Conservation (phyloP, 1,139 yeast species). For the Debaryomyces fabryi region DNA sequence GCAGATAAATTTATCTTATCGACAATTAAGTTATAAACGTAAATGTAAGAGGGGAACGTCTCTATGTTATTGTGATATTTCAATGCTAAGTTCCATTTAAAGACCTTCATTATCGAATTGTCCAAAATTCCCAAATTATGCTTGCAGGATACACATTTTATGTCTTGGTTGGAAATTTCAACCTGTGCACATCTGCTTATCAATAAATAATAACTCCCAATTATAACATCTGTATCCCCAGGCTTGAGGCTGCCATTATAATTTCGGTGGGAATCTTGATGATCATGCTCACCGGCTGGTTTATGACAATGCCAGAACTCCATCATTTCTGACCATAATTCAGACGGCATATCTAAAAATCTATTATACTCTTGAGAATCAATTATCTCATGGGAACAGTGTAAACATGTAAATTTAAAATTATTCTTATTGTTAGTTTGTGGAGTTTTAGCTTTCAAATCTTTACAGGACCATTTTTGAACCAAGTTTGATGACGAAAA, state of each 20-base stretch:
- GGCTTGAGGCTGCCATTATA: conserved; percentile 52
- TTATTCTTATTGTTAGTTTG: conserved; percentile 24
- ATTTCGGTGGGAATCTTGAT: conserved; percentile 19
- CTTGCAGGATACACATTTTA: conserved; percentile 36
- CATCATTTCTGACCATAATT: conserved; percentile 93
- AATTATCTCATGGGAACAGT: conserved; percentile 32
- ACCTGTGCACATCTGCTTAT: conserved; percentile 25
- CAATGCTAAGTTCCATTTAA: conserved; percentile 64
- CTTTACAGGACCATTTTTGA: conserved; percentile 46
- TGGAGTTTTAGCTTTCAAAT: conserved; percentile 37
- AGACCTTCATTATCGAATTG: conserved; percentile 34
- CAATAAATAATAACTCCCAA: conserved; percentile 63
- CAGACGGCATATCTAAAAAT: conserved; percentile 81
- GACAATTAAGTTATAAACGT: conserved; percentile 40
- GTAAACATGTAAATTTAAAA: conserved; percentile 37
- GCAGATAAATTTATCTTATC: conserved; percentile 54
- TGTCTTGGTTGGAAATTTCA: conserved; percentile 9
- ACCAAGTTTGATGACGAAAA: conserved; percentile 13
- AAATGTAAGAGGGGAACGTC: conserved; percentile 35
- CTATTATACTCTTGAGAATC: conserved; percentile 29
- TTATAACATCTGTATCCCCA: conserved; percentile 40
- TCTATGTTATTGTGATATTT: conserved; percentile 21
- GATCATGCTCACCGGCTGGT: conserved; percentile 47
- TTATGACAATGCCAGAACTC: conserved; percentile 99
- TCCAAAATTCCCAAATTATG: conserved; percentile 36